Percentiles rank a stretch among this genome's conserved stretches.
Evolutionary conservation across 2,329 filamentous ascomycete genomes (phyloP).

Genomic region (Paradendryphiella salina): DNA sequence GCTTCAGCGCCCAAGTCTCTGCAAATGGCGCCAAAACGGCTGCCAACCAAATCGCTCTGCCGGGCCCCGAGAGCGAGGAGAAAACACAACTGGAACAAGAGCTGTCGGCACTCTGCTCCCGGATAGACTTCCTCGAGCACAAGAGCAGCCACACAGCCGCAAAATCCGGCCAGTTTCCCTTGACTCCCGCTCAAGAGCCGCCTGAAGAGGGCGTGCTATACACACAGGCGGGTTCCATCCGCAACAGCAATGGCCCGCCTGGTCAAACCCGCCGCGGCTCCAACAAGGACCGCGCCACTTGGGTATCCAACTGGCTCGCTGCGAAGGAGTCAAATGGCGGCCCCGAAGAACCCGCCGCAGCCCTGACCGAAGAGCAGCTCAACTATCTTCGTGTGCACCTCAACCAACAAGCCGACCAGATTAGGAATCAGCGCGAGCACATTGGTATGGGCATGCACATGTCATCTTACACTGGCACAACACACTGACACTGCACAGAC

Average conservation of each 20-base stretch:
- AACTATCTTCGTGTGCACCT: slow-evolving; percentile 86
- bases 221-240: slow-evolving; percentile 47
- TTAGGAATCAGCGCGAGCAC: slow-evolving; percentile 83
- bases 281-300: slow-evolving; percentile 45
- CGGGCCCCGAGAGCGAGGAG: slow-evolving; percentile 72
- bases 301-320: slow-evolving; percentile 58
- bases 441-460: slow-evolving; percentile 50
- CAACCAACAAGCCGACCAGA: slow-evolving; percentile 89
- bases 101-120: slow-evolving; percentile 73
- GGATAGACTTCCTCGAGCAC: slow-evolving; percentile 81
- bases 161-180: slow-evolving; percentile 64
- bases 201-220: slow-evolving; percentile 57
- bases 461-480: not conserved
- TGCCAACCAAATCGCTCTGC: slow-evolving; percentile 67
- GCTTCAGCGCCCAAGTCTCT: slow-evolving; percentile 51
- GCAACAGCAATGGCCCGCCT: slow-evolving; percentile 38
- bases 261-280: slow-evolving; percentile 37
- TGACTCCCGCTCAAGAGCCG: slow-evolving; percentile 75
- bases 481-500: slow-evolving; percentile 47
- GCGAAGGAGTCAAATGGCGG: slow-evolving; percentile 57
- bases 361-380: slow-evolving; percentile 78
- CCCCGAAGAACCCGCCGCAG: slow-evolving; percentile 54
- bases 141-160: slow-evolving; percentile 69
- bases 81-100: slow-evolving; percentile 83
- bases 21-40: slow-evolving; percentile 28